Evolutionary conservation across 495 filamentous ascomycete genomes (phyloP), one percentile per base, ranked within the genome.

Genomic region (Neurospora sublineolata): DNA sequence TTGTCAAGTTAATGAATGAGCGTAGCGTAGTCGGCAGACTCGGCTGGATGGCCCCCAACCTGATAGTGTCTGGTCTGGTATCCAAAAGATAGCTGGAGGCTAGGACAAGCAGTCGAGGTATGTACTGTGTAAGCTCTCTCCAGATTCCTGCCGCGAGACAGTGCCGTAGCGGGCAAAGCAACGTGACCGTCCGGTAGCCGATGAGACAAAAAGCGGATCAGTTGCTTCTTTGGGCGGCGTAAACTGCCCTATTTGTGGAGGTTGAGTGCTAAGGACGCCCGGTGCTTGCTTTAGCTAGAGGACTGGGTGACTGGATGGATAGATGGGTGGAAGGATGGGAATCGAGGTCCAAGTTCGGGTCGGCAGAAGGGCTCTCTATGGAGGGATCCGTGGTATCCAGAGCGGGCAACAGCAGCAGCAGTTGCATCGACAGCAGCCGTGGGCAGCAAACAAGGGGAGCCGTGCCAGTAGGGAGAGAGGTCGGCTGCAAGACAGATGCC

Each of bases 401-500:
- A 64, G 52, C 70, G 33, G 44, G 69, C 72, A 73, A 68, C 74
- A 74, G 74, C 69, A 75, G 70, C 74, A 58, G 71, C 73, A 70
- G 68, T 68, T 39, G 46, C n/a, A 42, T 52, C 44, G 60, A 69
- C 72, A 73, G 36, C 39, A 71, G 73, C 64, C 18, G 70, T 44
- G 72, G 58, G 72, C 64, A 75, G 75, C 79, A 80, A 79, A 78
- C 78, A 79, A 75, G 67, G 68, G 67, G 70, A 74, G 73, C 74
- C 75, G 74, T 77, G 72, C 77, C 74, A 79, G 75, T 76, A 70
- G 71, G 68, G 68, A 72, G 30, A 40, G 72, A 74, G 74, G 72
- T 76, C 42, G 67, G 72, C 76, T 79, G 78, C 79, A 79, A 73
- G 75, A 70, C 75, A 72, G 76, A 75, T 77, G 75, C 79, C 75